Evolutionary conservation across 345 rosid species (phyloP).

Genomic region (Heritiera littoralis): DNA sequence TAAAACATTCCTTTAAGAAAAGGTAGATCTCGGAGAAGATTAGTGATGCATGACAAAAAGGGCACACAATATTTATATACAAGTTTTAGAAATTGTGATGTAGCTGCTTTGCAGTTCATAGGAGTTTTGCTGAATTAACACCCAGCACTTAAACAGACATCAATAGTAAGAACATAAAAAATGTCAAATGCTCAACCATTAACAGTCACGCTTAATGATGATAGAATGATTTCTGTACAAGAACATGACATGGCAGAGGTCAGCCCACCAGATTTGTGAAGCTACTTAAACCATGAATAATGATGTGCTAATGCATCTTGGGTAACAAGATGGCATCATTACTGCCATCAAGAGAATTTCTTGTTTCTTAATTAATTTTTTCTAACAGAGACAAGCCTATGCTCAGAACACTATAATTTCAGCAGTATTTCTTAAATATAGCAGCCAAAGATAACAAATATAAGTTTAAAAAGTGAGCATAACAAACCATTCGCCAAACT

Average conservation of each 20-base stretch:
- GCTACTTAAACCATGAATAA: not conserved
- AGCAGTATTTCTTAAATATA: slow-evolving; percentile 2
- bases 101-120: too few species aligned
- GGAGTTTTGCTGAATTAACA: too few species aligned
- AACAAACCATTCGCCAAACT: slow-evolving; percentile 91
- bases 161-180: too few species aligned
- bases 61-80: too few species aligned
- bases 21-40: too few species aligned
- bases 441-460: not conserved
- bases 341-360: not conserved
- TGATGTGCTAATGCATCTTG: not conserved
- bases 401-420: not conserved
- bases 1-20: too few species aligned
- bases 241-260: not conserved
- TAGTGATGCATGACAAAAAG: too few species aligned
- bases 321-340: not conserved
- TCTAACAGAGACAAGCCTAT: not conserved
- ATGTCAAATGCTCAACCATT: not conserved
- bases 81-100: too few species aligned
- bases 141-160: too few species aligned
- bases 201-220: not conserved
- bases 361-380: too few species aligned
- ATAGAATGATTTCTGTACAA: not conserved
- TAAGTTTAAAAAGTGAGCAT: not conserved
- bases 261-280: not conserved